Base-by-base conservation (phyloP, 2,329 filamentous ascomycete genomes). In the Talaromyces sp. region DNA sequence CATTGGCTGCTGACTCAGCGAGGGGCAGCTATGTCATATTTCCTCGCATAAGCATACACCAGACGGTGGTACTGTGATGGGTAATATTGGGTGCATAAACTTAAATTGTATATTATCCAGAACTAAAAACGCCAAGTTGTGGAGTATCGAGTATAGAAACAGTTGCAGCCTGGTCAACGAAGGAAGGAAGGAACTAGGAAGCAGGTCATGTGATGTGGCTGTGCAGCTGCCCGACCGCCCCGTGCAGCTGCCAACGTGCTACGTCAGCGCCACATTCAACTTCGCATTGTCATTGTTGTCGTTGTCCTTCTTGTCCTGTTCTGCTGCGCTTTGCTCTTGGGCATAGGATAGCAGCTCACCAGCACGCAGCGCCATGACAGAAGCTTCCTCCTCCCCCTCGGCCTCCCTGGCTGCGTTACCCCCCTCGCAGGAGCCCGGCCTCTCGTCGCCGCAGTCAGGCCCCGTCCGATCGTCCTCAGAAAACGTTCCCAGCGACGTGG, bases 1-100 rank as follows among this genome's bases (percentile, higher is more conserved):
- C 28, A 53, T 53, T 53, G 27, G 31, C 30, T 57, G 63, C 40
- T 63, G 28, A 61, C 44, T 64, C 42, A 64, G 67, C 68, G 23
- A 36, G 33, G 33, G 33, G 33, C 23, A 23, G 23, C 23, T 23
- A 23, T 23, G 23, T 23, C 23, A 23, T 23, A 23, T 23, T 23
- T 23, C 23, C 23, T 2, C 1, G 23, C 23, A 23, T 23, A 23
- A 23, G 23, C 23, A 23, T 23, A 23, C 23, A 23, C 23, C 23
- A 23, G 23, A 23, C 23, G 23, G 23, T 23, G 3, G 9, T 34
- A 34, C 33, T 34, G 33, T 12, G 33, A 34, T 9, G 33, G 12
- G 33, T 34, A 34, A 12, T 34, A 3, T 34, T 34, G 23, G 23
- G 23, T 23, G 23, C 23, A 23, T 23, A 23, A 23, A 23, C 23